A percentile compares a stretch with the other conserved stretches of the same genome.
These are phyloP conservation scores for Leccinum fuscescens DNA, from an alignment of 1,284 basidiomycete genomes.

Conservation along the genomic window DNA sequence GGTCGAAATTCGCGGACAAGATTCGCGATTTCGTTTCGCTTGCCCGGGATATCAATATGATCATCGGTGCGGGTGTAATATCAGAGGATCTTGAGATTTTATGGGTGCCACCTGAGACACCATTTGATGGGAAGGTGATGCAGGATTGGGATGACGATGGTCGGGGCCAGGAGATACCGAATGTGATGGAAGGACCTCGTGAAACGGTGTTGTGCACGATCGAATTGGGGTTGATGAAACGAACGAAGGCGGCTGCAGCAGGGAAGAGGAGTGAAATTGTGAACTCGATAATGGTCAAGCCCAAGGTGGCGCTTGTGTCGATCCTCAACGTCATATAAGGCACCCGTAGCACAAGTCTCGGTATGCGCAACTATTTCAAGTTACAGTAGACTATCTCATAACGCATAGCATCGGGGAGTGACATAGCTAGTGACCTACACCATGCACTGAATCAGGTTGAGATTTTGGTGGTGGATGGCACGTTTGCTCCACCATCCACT, in stretches of 20 bases:
- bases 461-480: too few species aligned
- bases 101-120: constrained; percentile 2
- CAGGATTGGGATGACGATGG: constrained; percentile 17
- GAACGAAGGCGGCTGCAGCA: background rate
- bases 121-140: constrained; percentile 13
- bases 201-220: constrained; percentile 13
- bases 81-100: constrained; percentile 20
- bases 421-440: too few species aligned
- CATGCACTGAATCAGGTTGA: too few species aligned
- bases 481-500: too few species aligned
- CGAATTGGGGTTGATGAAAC: constrained; percentile 16
- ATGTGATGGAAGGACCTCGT: background rate
- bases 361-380: background rate
- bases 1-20: constrained; percentile 13
- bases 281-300: constrained; percentile 14
- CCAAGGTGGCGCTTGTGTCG: constrained; percentile 15
- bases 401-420: background rate
- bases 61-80: constrained; percentile 17
- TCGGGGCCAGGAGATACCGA: background rate
- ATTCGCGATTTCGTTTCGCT: constrained; percentile 18
- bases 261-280: background rate
- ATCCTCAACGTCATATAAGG: constrained; percentile 5
- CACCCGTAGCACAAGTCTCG: background rate
- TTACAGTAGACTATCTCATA: background rate
- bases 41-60: constrained; percentile 14